Conservation (phyloP, 306 rosid genomes). For the Casuarina equisetifolia region DNA sequence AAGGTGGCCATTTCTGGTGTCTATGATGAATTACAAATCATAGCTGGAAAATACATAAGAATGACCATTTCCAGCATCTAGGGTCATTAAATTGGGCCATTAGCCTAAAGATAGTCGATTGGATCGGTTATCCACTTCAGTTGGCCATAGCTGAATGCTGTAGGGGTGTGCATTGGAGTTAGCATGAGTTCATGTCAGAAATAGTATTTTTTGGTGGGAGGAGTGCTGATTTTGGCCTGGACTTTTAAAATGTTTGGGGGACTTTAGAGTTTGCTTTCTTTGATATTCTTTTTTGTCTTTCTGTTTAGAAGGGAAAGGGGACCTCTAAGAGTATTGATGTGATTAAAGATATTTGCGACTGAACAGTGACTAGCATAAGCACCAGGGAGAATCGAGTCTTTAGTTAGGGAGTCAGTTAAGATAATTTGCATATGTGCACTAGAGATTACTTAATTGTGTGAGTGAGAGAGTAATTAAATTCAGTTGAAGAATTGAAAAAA, state of each 20-base stretch:
- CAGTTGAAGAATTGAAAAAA: too few species aligned
- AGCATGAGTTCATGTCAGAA: background rate
- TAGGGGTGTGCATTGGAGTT: background rate
- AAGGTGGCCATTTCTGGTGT: background rate
- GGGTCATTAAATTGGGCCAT: background rate
- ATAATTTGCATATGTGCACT: too few species aligned
- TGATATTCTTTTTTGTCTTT: background rate
- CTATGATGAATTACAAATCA: background rate
- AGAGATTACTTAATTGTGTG: too few species aligned
- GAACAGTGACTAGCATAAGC: background rate
- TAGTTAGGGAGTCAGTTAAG: too few species aligned
- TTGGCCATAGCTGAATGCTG: background rate
- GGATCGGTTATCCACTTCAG: background rate
- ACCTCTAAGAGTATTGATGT: background rate
- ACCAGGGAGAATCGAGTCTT: background rate
- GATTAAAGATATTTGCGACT: background rate
- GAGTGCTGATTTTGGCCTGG: background rate
- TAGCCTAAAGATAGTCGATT: background rate
- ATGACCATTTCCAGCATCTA: background rate
- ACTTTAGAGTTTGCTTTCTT: background rate
- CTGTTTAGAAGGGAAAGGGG: background rate
- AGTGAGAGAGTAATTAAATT: too few species aligned
- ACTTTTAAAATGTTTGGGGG: background rate
- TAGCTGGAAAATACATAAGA: background rate
- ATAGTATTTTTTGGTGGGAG: background rate